Evolutionary conservation across 768 basidiomycete genomes (phyloP), one percentile per base, ranked within the genome.

Genomic region (Psilocybe cyanescens): DNA sequence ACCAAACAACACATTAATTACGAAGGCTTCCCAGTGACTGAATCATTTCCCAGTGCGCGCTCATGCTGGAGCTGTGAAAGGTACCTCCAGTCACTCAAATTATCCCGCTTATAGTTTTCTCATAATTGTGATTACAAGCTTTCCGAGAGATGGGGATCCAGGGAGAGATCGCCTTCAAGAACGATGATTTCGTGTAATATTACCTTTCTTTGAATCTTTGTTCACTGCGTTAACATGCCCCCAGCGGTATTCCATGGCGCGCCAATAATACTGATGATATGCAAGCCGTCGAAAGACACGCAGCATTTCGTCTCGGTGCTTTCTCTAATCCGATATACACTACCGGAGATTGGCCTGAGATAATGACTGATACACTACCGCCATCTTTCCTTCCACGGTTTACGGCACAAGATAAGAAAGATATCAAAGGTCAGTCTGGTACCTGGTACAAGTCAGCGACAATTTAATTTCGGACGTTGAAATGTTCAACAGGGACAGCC

Each of bases 91-190:
- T 11, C 8, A 3, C 7, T 39, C 8, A n/a, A 35, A 11, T 24
- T 24, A 35, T 6, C 33, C 33, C 33, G 11, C 6, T 7, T 3
- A 35, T 3, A 7, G 11, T 35, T 35, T 7, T 35, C 33, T 35
- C 1, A 35, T 35, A 35, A 35, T 35, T 35, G 11, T 12, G 30
- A 19, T 35, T 24, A 24, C 2, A 24, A 79, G 79, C 77, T 0
- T 85, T 83, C 70, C 72, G 81, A 51, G 71, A 73, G 49, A 75
- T 84, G 76, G 76, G 76, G 17, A 82, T 81, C n/a, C 58, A 75
- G 50, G 83, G 83, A n/a, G 79, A 83, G 64, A 85, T 86, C 30
- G 74, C 81, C 0, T 80, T 83, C 70, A 86, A 86, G 68, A 83
- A 80, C 61, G 82, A 83, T 62, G 81, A 83, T 65, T 82, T 77